Base-by-base conservation (phyloP, 345 rosid genomes). In the Camelina neglecta region DNA sequence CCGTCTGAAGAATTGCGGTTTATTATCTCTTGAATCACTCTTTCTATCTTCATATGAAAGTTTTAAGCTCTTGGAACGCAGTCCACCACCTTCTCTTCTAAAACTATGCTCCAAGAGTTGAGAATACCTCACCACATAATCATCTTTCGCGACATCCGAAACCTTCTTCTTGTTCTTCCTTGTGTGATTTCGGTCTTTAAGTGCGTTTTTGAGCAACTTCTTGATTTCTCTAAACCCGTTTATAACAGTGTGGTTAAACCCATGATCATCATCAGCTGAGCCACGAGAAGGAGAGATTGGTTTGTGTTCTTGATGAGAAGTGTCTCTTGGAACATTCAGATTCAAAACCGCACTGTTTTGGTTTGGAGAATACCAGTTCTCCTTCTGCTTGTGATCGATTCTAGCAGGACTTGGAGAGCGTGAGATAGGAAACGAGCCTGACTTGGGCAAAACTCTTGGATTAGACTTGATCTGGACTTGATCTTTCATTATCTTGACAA, bases 351-450 rank as follows among this genome's bases (percentile, higher is more conserved):
- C 4, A 53, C 65, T 83, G 49, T 78, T 83, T 49, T 65, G 75
- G 48, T 75, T 87, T 1, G 74, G 83, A 64, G 70, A 78, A 60
- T 83, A 83, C 99, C 97, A 90, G 72, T 75, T 67, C 77, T 95
- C 99, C 21, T 65, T 82, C 80, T 74, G 84, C 86, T 95, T 95
- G 79, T 89, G 87, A 57, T 89, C 84, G 35, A 95, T 85, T 31
- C 83, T 87, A 77, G 82, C 84, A 10, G 91, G 87, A 36, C 75
- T 69, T 3, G 86, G 81, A 42, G 77, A 75, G 56, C 77, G 78
- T 24, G 85, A 53, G 11, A 82, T 44, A 4, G 99, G 97, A 89
- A 90, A 95, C 45, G 97, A 92, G n/a, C 86, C 90, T 59, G 97
- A 90, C 77, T 85, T 92, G 13, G 76, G 84, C 50, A 95, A 75